These are phyloP conservation scores for Solanum virginianum DNA, from an alignment of 257 asterid species.

Conservation along the genomic window DNA sequence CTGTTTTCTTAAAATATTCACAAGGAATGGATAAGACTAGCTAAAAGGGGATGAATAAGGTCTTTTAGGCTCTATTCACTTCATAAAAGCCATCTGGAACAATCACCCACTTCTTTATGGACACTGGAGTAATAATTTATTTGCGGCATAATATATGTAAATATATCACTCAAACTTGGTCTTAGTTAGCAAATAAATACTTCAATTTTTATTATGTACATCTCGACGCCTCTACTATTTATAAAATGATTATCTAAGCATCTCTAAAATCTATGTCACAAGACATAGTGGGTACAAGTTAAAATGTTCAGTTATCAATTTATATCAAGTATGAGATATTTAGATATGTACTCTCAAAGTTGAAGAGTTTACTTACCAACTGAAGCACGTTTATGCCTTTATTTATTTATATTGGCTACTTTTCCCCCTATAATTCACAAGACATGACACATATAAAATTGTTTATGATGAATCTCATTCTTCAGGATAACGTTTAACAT, in stretches of 20 bases:
- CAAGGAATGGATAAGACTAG: background rate
- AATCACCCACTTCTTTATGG: background rate
- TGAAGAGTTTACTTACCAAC: background rate
- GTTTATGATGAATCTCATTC: background rate
- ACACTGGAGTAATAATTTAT: background rate
- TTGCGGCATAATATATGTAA: background rate
- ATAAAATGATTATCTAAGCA: too few relatives aligned
- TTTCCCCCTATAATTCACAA: background rate
- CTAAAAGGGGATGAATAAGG: background rate
- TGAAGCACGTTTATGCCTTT: fast-evolving
- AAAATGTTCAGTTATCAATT: too few relatives aligned
- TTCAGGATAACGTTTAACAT: background rate
- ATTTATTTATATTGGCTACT: background rate
- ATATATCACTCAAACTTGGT: too few relatives aligned
- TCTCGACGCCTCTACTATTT: too few relatives aligned
- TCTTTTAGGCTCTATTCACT: background rate
- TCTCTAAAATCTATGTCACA: background rate
- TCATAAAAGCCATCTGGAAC: background rate
- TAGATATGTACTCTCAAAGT: too few relatives aligned
- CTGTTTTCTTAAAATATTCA: background rate
- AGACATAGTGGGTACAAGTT: background rate
- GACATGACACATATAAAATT: background rate
- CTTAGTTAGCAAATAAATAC: too few relatives aligned
- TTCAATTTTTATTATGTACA: too few relatives aligned
- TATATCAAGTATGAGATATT: too few relatives aligned